Percentiles rank a stretch among this genome's conserved stretches.
phyloP scores from a whole-genome alignment of 805 yeast genomes.

The Ogataea siamensis region DNA sequence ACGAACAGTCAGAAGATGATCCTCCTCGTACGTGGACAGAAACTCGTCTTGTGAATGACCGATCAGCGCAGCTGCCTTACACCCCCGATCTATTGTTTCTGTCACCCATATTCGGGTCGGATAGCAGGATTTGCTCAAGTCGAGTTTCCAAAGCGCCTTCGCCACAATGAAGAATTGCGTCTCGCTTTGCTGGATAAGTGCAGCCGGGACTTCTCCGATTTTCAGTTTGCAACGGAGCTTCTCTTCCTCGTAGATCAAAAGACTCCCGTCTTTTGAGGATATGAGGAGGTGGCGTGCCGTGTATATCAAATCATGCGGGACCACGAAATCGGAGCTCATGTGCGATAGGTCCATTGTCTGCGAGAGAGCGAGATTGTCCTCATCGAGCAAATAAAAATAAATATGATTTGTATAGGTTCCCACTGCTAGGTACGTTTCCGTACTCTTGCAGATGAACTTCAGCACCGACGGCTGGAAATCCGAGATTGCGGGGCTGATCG shows the following conservation, averaged over 20 bases:
- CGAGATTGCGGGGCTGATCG: constrained; percentile 11
- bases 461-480: constrained; percentile 20
- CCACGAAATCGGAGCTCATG: constrained; percentile 4
- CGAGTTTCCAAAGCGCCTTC: constrained; percentile 30
- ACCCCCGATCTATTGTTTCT: constrained; percentile 25
- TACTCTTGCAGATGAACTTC: constrained; percentile 7
- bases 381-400: constrained; percentile 14
- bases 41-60: constrained; percentile 3
- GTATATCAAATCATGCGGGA: constrained; percentile 14
- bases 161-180: constrained; percentile 20
- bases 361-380: neutral
- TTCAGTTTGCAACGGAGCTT: constrained; percentile 3
- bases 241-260: constrained; percentile 4
- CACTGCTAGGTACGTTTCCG: constrained; percentile 11
- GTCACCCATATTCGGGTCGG: constrained; percentile 29
- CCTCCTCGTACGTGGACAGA: constrained; percentile 12
- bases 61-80: constrained; percentile 17
- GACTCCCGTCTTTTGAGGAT: constrained; percentile 28
- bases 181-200: constrained; percentile 12
- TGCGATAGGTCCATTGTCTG: constrained; percentile 6
- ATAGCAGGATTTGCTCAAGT: constrained; percentile 20
- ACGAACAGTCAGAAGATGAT: constrained; percentile 28
- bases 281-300: constrained; percentile 11
- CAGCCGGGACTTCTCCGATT: constrained; percentile 23
- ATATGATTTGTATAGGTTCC: constrained; percentile 21